A percentile compares a stretch with the other conserved stretches of the same genome.
Conservation (phyloP, 176 grass and related monocot species). For the Triticum aestivum region IWGSC_CS_RefSeq_v2.1 NC_057802.1:61711938-61712437, state of each 20-base stretch:
- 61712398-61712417: not conserved
- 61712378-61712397: not conserved
- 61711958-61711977: not conserved
- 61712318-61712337: constrained; percentile 31
- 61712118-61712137: constrained; percentile 16
- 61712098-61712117: not conserved
- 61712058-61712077: not conserved
- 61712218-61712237: not conserved
- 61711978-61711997: not conserved
- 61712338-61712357: not conserved
- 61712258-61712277: constrained; percentile 6
- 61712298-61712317: constrained; percentile 43
- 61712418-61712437: no score
- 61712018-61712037: not conserved
- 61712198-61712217: constrained; percentile 56
- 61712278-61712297: constrained; percentile 11
- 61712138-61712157: constrained; percentile 3
- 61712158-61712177: constrained; percentile 33
- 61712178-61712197: constrained; percentile 43
- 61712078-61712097: not conserved
- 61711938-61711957: constrained; percentile 43
- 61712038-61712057: not conserved
- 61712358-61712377: not conserved
- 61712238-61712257: not conserved
- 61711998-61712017: not conserved